Evolutionary conservation across 2,329 filamentous ascomycete genomes (phyloP).

Genomic region (Scytalidium sp.): DNA sequence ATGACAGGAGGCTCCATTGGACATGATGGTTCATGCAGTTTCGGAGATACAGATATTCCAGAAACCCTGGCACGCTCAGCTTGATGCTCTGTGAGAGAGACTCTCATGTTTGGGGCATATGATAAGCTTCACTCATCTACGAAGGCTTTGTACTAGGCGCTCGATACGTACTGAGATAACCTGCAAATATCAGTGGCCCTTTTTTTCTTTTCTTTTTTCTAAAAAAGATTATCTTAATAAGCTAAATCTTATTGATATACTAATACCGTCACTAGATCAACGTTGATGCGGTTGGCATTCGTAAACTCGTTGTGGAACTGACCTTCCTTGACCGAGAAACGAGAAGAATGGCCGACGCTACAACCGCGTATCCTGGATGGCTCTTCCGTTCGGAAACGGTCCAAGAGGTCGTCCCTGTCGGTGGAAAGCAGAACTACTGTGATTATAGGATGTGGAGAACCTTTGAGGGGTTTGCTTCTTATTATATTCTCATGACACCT

Average conservation of each 20-base stretch:
- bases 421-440: conserved; percentile 10
- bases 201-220: no score
- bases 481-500: conserved; percentile 14
- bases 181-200: no score
- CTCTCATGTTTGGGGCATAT: no score
- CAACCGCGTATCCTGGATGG: conserved; percentile 13
- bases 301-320: conserved; percentile 7
- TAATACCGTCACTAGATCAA: conserved; percentile 8
- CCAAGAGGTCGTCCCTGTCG: conserved; percentile 16
- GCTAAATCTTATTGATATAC: neutral
- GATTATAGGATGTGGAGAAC: conserved; percentile 19
- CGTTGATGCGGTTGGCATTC: conserved; percentile 4
- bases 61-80: no score
- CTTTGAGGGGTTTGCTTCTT: conserved; percentile 15
- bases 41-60: no score
- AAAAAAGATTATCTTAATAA: neutral
- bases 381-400: conserved; percentile 15
- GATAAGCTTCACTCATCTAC: no score
- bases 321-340: conserved; percentile 14
- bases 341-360: conserved; percentile 11
- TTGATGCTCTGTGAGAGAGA: no score
- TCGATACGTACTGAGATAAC: no score
- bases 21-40: neutral
- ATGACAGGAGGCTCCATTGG: neutral
- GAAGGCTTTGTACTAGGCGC: no score